phyloP scores from a whole-genome alignment of 192 early-diverging fungal genomes.

The Gryganskiella cystojenkinii region DNA sequence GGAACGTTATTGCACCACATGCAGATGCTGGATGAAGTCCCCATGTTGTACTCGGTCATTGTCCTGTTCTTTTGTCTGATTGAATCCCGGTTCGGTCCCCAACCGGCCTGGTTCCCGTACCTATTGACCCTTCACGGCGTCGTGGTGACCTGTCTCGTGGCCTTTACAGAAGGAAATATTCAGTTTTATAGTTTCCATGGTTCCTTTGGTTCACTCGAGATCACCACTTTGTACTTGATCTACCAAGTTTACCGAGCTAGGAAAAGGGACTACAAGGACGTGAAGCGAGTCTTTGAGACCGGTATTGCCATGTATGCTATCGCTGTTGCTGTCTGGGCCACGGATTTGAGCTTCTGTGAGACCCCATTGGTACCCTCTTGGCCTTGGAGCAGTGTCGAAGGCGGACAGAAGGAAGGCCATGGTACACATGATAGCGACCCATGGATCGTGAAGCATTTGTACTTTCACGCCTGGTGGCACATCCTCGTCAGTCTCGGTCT shows the following conservation, averaged over 20 bases:
- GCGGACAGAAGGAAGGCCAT: conserved; percentile 17
- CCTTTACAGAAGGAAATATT: conserved; percentile 26
- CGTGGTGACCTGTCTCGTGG: conserved; percentile 43
- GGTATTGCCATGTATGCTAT: conserved; percentile 32
- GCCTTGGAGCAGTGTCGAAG: conserved; percentile 3
- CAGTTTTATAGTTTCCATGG: conserved; percentile 44
- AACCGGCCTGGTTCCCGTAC: conserved; percentile 59
- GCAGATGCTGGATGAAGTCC: conserved; percentile 74
- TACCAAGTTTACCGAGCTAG: conserved; percentile 31
- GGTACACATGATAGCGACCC: conserved; percentile 33
- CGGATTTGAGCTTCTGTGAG: conserved; percentile 50
- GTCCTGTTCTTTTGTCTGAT: conserved; percentile 52
- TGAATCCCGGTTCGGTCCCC: conserved; percentile 51
- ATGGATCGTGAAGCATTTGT: conserved; percentile 58
- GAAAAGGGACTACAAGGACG: conserved; percentile 34
- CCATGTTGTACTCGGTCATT: conserved; percentile 53
- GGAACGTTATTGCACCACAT: conserved; percentile 74
- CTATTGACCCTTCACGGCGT: conserved; percentile 56
- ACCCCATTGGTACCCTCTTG: conserved; percentile 6
- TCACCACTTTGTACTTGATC: conserved; percentile 28
- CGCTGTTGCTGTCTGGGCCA: conserved; percentile 42
- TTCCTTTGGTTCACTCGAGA: conserved; percentile 37
- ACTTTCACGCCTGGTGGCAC: conserved; percentile 75
- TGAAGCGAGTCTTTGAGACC: conserved; percentile 40
- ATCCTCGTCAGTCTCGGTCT: conserved; percentile 67